Conservation (phyloP, 2,329 filamentous ascomycete species). For the Didymella lethalis region DNA sequence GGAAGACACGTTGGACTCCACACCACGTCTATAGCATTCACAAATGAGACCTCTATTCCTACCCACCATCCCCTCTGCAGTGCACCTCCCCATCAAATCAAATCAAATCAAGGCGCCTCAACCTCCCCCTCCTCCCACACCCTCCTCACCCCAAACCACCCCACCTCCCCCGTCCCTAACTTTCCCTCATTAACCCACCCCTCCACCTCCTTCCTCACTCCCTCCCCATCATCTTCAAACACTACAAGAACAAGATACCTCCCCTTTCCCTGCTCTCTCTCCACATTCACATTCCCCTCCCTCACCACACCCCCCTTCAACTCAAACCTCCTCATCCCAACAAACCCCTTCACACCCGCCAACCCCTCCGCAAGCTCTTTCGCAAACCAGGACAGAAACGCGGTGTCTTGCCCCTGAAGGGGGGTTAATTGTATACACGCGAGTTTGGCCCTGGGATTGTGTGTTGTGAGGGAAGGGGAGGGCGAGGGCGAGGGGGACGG, state of each 20-base stretch:
- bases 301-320: not conserved
- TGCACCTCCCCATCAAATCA: not conserved
- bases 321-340: conserved; percentile 8
- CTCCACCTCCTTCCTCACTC: not conserved
- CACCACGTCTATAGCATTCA: conserved; percentile 18
- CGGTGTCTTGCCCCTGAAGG: not conserved
- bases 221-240: conserved; percentile 1
- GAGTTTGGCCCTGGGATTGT: not conserved
- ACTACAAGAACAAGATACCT: conserved; percentile 3
- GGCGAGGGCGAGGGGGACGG: not conserved
- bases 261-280: not conserved
- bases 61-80: not conserved
- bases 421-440: not conserved
- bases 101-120: not conserved
- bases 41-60: conserved; percentile 12
- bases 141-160: conserved; percentile 14
- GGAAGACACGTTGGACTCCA: conserved; percentile 11
- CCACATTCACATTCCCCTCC: conserved; percentile 5
- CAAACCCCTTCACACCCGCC: not conserved
- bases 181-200: not conserved
- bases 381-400: conserved; percentile 4
- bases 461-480: not conserved
- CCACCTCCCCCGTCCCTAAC: not conserved
- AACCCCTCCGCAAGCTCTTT: not conserved
- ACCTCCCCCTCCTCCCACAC: conserved; percentile 7